A percentile compares a stretch with the other conserved stretches of the same genome.
Evolutionary conservation across 805 yeast species (phyloP).

Genomic region (Kuraishia molischiana): DNA sequence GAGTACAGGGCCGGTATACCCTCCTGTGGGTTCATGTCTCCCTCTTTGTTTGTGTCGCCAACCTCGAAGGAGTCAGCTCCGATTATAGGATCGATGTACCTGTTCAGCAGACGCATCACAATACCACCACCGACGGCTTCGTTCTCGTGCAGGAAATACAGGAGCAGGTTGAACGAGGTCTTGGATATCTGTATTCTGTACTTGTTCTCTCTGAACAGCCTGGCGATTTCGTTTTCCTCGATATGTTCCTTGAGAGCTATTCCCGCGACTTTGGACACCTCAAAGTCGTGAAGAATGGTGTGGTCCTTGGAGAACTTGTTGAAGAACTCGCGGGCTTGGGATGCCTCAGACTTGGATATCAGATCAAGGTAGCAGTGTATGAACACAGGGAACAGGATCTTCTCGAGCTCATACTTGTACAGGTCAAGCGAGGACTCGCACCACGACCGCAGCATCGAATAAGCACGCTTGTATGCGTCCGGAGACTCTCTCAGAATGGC

Average conservation of each 20-base stretch:
- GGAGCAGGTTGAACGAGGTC: constrained; percentile 73
- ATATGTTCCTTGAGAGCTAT: constrained; percentile 75
- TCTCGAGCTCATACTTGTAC: constrained; percentile 78
- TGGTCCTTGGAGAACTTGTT: constrained; percentile 70
- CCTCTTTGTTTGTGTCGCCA: constrained; percentile 24
- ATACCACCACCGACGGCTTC: constrained; percentile 89
- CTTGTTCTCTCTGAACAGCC: constrained; percentile 60
- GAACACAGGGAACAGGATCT: constrained; percentile 86
- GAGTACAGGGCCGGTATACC: constrained; percentile 36
- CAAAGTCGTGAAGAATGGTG: constrained; percentile 65
- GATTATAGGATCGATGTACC: constrained; percentile 54
- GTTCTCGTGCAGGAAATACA: constrained; percentile 84
- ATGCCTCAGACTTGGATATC: constrained; percentile 49
- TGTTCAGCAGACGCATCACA: constrained; percentile 77
- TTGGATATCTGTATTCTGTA: constrained; percentile 70
- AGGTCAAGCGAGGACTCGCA: constrained; percentile 84
- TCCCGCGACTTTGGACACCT: constrained; percentile 61
- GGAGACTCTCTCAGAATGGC: constrained; percentile 43
- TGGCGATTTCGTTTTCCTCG: constrained; percentile 73
- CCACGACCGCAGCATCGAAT: constrained; percentile 76
- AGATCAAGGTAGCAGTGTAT: constrained; percentile 81
- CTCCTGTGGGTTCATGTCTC: constrained; percentile 40
- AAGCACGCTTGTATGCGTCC: constrained; percentile 69
- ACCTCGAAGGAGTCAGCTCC: constrained; percentile 20
- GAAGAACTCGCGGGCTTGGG: constrained; percentile 65